These are phyloP conservation scores for Spergularia bocconei DNA, from an alignment of 148 eudicot species.

Conservation along the genomic window DNA sequence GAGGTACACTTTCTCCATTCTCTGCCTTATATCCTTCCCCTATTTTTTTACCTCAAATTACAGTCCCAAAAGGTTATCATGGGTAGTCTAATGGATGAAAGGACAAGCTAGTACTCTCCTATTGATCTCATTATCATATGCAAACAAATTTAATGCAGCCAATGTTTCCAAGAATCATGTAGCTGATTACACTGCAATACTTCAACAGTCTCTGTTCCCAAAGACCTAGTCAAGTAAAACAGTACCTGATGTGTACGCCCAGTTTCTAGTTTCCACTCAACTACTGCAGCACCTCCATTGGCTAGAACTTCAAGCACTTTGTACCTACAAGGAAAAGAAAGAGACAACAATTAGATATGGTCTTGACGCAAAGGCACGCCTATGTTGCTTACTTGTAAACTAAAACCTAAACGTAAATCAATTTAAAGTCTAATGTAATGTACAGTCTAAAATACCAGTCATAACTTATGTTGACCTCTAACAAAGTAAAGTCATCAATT, in stretches of 20 bases:
- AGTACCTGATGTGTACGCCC: conserved; percentile 98
- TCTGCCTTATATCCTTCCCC: no score
- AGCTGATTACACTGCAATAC: neutral
- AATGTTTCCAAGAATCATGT: neutral
- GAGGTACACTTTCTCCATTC: no score
- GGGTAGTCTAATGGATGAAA: neutral
- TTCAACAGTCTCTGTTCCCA: neutral
- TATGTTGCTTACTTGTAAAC: neutral
- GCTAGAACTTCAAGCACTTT: conserved; percentile 77
- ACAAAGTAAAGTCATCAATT: neutral
- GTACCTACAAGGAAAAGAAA: conserved; percentile 46
- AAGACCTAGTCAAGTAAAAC: conserved; percentile 4
- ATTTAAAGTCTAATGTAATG: neutral
- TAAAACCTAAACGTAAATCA: neutral
- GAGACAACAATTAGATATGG: neutral
- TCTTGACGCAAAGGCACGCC: neutral
- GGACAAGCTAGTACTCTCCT: neutral
- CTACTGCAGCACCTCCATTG: conserved; percentile 89
- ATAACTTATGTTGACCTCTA: neutral
- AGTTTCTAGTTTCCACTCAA: conserved; percentile 94
- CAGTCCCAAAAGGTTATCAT: neutral
- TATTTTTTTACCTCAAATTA: neutral
- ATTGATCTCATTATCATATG: neutral
- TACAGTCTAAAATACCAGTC: neutral
- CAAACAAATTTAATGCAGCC: neutral